Evolutionary conservation across 1,284 basidiomycete genomes (phyloP).

Genomic region (Trichosporon asahii): DNA sequence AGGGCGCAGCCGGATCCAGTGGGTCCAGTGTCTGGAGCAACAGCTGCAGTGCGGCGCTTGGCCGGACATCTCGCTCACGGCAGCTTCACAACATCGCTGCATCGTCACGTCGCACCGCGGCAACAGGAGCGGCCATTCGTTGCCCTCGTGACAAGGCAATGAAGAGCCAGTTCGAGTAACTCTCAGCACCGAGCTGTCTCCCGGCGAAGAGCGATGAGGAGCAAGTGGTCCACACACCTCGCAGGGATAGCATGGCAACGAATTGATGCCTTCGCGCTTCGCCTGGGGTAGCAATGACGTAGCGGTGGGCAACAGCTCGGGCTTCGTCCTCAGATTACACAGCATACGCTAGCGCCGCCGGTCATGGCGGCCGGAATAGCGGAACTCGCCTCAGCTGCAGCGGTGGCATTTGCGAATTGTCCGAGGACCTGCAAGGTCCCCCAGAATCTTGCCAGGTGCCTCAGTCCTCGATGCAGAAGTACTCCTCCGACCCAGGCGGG

Average conservation of each 20-base stretch:
- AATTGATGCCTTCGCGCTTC: not conserved
- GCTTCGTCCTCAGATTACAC: not conserved
- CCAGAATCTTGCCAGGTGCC: too few relatives aligned
- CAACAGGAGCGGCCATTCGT: not conserved
- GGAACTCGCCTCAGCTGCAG: not conserved
- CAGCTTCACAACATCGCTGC: not conserved
- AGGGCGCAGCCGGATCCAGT: not conserved
- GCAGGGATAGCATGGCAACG: not conserved
- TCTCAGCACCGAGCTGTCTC: not conserved
- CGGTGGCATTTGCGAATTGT: too few relatives aligned
- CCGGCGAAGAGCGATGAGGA: not conserved
- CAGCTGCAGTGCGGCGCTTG: not conserved
- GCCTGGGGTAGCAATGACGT: not conserved
- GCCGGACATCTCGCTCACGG: not conserved
- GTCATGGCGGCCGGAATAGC: not conserved
- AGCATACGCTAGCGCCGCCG: not conserved
- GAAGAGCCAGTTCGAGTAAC: not conserved
- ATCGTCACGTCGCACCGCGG: not conserved
- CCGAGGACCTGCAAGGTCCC: too few relatives aligned
- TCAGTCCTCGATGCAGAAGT: too few relatives aligned
- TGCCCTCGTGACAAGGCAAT: constrained; percentile 7
- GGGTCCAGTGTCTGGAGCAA: not conserved
- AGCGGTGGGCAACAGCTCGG: not conserved
- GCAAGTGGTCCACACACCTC: not conserved
- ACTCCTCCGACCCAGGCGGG: too few relatives aligned